These are phyloP conservation scores for Trichosporon faecale DNA, from an alignment of 1,284 basidiomycete genomes.

Conservation along the genomic window DNA sequence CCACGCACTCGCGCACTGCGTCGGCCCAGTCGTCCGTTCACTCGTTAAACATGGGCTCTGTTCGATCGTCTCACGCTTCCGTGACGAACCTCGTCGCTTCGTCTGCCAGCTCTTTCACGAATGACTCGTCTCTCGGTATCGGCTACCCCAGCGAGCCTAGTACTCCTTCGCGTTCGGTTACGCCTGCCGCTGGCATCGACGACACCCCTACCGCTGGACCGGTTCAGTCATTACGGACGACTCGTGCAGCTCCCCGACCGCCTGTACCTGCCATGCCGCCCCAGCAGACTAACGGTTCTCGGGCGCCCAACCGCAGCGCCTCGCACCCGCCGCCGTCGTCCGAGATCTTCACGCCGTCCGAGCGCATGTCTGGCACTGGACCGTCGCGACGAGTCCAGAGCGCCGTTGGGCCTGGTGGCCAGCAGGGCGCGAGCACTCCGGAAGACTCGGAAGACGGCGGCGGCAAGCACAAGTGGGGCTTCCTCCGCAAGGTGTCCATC, in stretches of 20 bases:
- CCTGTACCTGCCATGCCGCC: neutral
- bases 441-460: slow-evolving; percentile 19
- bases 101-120: slow-evolving; percentile 11
- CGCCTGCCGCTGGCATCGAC: neutral
- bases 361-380: slow-evolving; percentile 8
- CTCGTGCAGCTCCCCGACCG: slow-evolving; percentile 10
- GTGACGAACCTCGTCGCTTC: slow-evolving; percentile 9
- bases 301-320: slow-evolving; percentile 1
- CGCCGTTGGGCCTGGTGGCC: slow-evolving; percentile 10
- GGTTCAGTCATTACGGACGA: slow-evolving; percentile 14
- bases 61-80: slow-evolving; percentile 14
- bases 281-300: neutral
- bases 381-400: slow-evolving; percentile 20
- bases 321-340: slow-evolving; percentile 2
- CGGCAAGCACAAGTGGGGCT: slow-evolving; percentile 66
- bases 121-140: slow-evolving; percentile 12
- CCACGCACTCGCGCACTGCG: slow-evolving; percentile 14
- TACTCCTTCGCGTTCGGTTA: slow-evolving; percentile 6
- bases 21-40: slow-evolving; percentile 17
- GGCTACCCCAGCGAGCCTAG: neutral
- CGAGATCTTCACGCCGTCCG: slow-evolving; percentile 5
- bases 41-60: slow-evolving; percentile 12
- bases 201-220: slow-evolving; percentile 9
- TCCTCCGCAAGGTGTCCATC: slow-evolving; percentile 96
- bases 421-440: neutral